Conservation (phyloP, 1,284 basidiomycete species). For the Mycena sp. region DNA sequence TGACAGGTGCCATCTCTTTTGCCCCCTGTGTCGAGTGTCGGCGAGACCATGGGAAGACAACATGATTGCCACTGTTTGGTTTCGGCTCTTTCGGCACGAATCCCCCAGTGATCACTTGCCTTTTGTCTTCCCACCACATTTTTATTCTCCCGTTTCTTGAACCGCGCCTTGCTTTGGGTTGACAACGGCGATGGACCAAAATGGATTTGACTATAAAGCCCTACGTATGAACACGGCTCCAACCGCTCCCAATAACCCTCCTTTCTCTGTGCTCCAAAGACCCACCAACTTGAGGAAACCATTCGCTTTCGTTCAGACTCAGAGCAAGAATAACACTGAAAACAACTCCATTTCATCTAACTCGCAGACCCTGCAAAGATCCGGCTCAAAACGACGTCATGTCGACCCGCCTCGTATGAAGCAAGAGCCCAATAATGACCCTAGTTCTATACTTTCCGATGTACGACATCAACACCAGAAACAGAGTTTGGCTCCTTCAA, state of each 20-base stretch:
- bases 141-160: too few species aligned
- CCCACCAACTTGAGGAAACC: slow-evolving; percentile 23
- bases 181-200: slow-evolving; percentile 21
- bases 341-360: slow-evolving; percentile 6
- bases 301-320: slow-evolving; percentile 26
- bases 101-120: too few species aligned
- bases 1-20: too few species aligned
- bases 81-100: too few species aligned
- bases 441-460: neutral
- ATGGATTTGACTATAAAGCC: slow-evolving; percentile 28
- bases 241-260: slow-evolving; percentile 9
- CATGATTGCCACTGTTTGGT: too few species aligned
- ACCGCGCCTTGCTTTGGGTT: slow-evolving; percentile 15
- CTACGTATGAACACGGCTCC: slow-evolving; percentile 19
- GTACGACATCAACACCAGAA: slow-evolving; percentile 8
- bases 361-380: slow-evolving; percentile 9
- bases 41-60: too few species aligned
- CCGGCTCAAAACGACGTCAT: slow-evolving; percentile 12
- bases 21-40: too few species aligned
- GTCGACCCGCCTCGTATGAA: slow-evolving; percentile 21
- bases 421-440: slow-evolving; percentile 24
- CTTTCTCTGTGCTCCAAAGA: slow-evolving; percentile 26
- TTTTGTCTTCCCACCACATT: too few species aligned
- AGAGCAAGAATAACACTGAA: slow-evolving; percentile 27
- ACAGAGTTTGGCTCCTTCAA: slow-evolving; percentile 10